Evolutionary conservation across 148 eudicot genomes (phyloP).

Genomic region (Heliosperma pusillum): DNA sequence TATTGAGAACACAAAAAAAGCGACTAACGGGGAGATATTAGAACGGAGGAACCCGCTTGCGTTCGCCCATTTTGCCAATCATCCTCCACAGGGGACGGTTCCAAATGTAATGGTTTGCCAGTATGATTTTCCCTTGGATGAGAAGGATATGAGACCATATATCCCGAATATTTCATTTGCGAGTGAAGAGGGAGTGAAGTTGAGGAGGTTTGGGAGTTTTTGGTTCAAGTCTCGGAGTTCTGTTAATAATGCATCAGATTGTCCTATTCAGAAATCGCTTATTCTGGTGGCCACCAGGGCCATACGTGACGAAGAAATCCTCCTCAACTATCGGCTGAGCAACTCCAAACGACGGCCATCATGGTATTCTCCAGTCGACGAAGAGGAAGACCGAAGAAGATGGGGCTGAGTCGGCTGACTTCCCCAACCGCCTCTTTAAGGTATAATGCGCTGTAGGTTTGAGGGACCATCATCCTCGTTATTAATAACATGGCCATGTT

Average conservation of each 20-base stretch:
- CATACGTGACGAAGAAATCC: slow-evolving; percentile 68
- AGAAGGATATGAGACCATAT: slow-evolving; percentile 68
- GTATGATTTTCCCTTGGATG: slow-evolving; percentile 73
- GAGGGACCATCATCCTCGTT: not conserved
- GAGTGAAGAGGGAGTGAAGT: slow-evolving; percentile 49
- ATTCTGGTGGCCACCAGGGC: slow-evolving; percentile 76
- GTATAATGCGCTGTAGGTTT: not conserved
- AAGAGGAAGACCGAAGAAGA: slow-evolving; percentile 88
- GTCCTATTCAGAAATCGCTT: slow-evolving; percentile 59
- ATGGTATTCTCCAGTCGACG: slow-evolving; percentile 87
- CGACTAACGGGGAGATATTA: slow-evolving; percentile 45
- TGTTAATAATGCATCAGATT: slow-evolving; percentile 28
- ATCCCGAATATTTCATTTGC: slow-evolving; percentile 75
- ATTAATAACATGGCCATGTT: not conserved
- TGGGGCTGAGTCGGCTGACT: slow-evolving; percentile 53
- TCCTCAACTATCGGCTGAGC: slow-evolving; percentile 81
- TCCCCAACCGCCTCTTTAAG: not conserved
- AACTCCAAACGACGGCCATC: slow-evolving; percentile 71
- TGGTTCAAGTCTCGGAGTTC: slow-evolving; percentile 79
- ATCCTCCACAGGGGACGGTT: slow-evolving; percentile 55
- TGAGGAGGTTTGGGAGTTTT: slow-evolving; percentile 82
- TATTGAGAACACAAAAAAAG: slow-evolving; percentile 35
- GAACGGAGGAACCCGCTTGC: slow-evolving; percentile 89
- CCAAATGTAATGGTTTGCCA: slow-evolving; percentile 95
- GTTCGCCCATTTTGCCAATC: slow-evolving; percentile 83